These are phyloP conservation scores for Paecilomyces dactylethromorphus DNA, from an alignment of 2,329 filamentous ascomycete species.

Conservation along the genomic window DNA sequence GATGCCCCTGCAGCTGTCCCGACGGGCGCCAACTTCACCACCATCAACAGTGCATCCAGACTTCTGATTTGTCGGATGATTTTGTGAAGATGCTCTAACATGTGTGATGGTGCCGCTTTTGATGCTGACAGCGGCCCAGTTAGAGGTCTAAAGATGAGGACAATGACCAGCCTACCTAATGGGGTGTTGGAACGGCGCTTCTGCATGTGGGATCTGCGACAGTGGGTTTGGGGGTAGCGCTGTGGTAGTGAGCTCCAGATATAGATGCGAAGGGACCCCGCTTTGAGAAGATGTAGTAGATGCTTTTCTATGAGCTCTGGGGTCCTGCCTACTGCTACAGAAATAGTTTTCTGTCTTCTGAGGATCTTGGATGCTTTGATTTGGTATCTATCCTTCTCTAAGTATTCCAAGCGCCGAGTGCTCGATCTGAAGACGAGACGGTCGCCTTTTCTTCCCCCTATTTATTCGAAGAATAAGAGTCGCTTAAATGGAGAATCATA, in stretches of 20 bases:
- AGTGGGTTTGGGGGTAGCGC: not conserved
- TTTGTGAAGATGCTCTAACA: not conserved
- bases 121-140: not conserved
- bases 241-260: not conserved
- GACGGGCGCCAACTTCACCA: conserved; percentile 7
- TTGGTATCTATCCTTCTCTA: no score
- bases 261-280: no score
- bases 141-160: not conserved
- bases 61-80: not conserved
- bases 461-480: no score
- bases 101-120: not conserved
- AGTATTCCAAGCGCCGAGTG: no score
- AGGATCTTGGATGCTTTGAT: no score
- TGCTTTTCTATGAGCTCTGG: no score
- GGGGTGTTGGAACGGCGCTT: not conserved
- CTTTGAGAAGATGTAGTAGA: no score
- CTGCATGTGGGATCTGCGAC: not conserved
- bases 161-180: not conserved
- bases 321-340: no score
- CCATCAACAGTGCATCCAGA: not conserved
- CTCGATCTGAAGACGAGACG: not conserved
- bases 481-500: not conserved
- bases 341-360: no score
- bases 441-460: not conserved
- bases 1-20: conserved; percentile 5